Base-by-base conservation (phyloP, 805 yeast genomes). In the Kodamaea nitidulidarum region DNA sequence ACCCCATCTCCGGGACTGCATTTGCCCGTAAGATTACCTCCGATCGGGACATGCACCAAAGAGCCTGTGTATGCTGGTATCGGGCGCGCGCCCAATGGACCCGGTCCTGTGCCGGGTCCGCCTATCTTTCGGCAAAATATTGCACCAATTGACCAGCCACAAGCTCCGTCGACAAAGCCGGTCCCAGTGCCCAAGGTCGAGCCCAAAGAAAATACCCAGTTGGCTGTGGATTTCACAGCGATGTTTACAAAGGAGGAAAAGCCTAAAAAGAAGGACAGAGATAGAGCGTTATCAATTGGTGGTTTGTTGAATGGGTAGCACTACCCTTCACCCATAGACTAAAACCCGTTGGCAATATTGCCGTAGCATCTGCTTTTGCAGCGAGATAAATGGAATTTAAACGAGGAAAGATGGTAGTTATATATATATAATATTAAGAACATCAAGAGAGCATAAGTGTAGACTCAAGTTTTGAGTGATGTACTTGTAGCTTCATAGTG, bases 101-200 rank as follows among this genome's bases (percentile, higher is more conserved):
- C 71, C 0, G 71, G 70, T 2, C 70, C 71, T 1, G 50, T 64
- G 9, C 71, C 71, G 0, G 70, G 70, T 1, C 71, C 72, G 3
- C 65, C 69, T 3, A 67, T 69, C 47, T 52, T 22, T 27, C 36
- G 5, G 20, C 38, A 14, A 12, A 15, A 15, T 31, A 21, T 12
- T 35, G 22, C 16, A 14, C 29, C 24, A 39, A 25, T 25, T 25
- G 4, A 10, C 27, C 27, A n/a, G 4, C 12, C 27, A 44, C 48
- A 33, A 35, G 35, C 47, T 22, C 41, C 39, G 12, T 8, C 41
- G 2, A 15, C 35, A 6, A 20, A 12, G 24, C 14, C 33, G 5
- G 31, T 20, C 8, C 10, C 9, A 10, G 28, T 20, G 12, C 4
- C 9, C 8, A 24, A 24, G 21, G 30, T 22, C 15, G 25, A 16